Evolutionary conservation across 768 basidiomycete genomes (phyloP).

Genomic region (Tulasnella sp.): DNA sequence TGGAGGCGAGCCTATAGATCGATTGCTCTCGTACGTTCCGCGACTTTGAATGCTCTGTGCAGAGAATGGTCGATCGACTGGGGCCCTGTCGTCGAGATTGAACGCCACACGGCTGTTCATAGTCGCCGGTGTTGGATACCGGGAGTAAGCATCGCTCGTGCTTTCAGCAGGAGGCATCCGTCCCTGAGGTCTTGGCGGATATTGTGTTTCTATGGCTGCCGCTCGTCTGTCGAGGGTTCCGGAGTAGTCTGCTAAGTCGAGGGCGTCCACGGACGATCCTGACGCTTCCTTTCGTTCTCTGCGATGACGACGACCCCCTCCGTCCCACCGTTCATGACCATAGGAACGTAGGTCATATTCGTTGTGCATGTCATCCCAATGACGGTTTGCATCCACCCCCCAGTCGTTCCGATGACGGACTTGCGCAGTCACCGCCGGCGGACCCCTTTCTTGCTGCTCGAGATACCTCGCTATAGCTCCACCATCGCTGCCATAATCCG

Average conservation of each 20-base stretch:
- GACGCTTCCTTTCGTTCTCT: conserved; percentile 33
- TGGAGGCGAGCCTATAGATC: conserved; percentile 3
- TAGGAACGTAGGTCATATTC: neutral
- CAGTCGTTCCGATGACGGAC: neutral
- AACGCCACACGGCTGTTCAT: neutral
- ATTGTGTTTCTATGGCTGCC: neutral
- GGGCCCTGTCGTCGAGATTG: neutral
- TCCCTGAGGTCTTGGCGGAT: neutral
- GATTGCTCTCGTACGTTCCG: neutral
- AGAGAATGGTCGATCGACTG: conserved; percentile 9
- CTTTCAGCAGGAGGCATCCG: neutral
- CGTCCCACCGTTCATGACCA: neutral
- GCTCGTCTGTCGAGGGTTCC: conserved; percentile 31
- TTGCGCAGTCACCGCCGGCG: neutral
- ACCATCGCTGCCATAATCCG: neutral
- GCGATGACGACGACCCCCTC: neutral
- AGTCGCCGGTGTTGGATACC: neutral
- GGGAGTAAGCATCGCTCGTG: neutral
- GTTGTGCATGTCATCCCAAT: neutral
- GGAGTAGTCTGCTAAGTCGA: conserved; percentile 64
- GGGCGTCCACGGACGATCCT: conserved; percentile 55
- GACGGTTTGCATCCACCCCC: neutral
- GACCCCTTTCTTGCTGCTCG: conserved; percentile 11
- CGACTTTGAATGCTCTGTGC: conserved; percentile 7
- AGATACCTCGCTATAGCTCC: conserved; percentile 8